Conservation (phyloP, 2,329 filamentous ascomycete species). For the Akanthomyces muscarius region DNA sequence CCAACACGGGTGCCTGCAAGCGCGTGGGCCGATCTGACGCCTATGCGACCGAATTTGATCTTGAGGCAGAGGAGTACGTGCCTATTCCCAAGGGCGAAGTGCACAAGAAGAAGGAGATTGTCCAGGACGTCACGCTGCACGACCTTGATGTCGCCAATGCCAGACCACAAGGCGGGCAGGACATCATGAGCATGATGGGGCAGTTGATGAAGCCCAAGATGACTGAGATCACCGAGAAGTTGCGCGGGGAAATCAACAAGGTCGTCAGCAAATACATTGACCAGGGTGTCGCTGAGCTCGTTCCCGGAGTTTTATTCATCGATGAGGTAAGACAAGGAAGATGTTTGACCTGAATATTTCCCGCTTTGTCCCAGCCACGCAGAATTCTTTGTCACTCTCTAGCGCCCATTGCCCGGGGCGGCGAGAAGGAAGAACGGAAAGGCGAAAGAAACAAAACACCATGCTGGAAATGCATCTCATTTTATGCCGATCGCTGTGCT, state of each 20-base stretch:
- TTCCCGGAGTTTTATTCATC: slow-evolving; percentile 97
- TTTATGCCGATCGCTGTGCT: neutral
- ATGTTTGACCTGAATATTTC: slow-evolving; percentile 9
- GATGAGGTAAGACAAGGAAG: slow-evolving; percentile 68
- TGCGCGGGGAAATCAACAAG: slow-evolving; percentile 96
- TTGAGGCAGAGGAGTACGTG: slow-evolving; percentile 98
- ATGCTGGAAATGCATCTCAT: slow-evolving; percentile 2
- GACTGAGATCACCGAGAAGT: slow-evolving; percentile 98
- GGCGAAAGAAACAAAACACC: slow-evolving; percentile 1
- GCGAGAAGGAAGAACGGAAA: neutral
- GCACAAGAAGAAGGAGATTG: slow-evolving; percentile 99
- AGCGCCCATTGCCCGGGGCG: neutral
- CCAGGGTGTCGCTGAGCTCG: slow-evolving; percentile 93
- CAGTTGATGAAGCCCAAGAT: slow-evolving; percentile 99
- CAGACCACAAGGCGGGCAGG: slow-evolving; percentile 91
- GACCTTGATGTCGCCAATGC: slow-evolving; percentile 96
- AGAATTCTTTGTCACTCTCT: neutral
- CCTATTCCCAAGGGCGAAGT: slow-evolving; percentile 98
- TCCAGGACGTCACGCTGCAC: slow-evolving; percentile 96
- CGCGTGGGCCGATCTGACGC: slow-evolving; percentile 93
- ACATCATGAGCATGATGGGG: slow-evolving; percentile 99
- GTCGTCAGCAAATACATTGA: slow-evolving; percentile 99
- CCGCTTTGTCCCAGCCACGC: neutral
- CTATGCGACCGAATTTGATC: slow-evolving; percentile 96
- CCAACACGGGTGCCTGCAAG: slow-evolving; percentile 97